Conservation (phyloP, 2,329 filamentous ascomycete genomes). For the Diaporthe helianthi region DNA sequence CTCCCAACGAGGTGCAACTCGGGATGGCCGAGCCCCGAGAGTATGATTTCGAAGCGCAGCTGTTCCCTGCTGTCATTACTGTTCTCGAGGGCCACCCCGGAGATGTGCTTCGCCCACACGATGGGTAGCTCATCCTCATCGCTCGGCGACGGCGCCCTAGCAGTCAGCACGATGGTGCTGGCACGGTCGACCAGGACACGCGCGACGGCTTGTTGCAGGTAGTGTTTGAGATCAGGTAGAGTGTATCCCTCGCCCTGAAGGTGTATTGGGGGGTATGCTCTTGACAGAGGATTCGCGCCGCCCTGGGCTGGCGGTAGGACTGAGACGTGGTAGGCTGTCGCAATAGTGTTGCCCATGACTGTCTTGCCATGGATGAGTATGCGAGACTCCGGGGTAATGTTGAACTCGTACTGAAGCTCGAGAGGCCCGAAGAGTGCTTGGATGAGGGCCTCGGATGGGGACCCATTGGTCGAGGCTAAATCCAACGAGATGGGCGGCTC, state of each 20-base stretch:
- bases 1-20: slow-evolving; percentile 33
- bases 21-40: slow-evolving; percentile 17
- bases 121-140: slow-evolving; percentile 16
- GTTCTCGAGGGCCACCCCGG: slow-evolving; percentile 39
- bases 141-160: slow-evolving; percentile 33
- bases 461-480: slow-evolving; percentile 38
- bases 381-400: slow-evolving; percentile 51
- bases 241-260: slow-evolving; percentile 51
- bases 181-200: slow-evolving; percentile 48
- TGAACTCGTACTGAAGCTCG: slow-evolving; percentile 51
- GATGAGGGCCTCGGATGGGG: slow-evolving; percentile 53
- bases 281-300: slow-evolving; percentile 44
- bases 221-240: slow-evolving; percentile 52
- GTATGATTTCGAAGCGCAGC: slow-evolving; percentile 30
- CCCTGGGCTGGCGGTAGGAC: slow-evolving; percentile 45
- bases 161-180: slow-evolving; percentile 40
- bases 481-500: slow-evolving; percentile 45
- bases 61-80: slow-evolving; percentile 24
- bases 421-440: slow-evolving; percentile 52
- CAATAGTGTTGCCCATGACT: slow-evolving; percentile 50
- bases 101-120: slow-evolving; percentile 43
- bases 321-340: slow-evolving; percentile 53
- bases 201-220: slow-evolving; percentile 52
- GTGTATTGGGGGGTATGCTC: slow-evolving; percentile 51
- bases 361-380: slow-evolving; percentile 55